Evolutionary conservation across 2,329 filamentous ascomycete genomes (phyloP), one percentile per base, ranked within the genome.

Genomic region (Alternaria brassicicola): DNA sequence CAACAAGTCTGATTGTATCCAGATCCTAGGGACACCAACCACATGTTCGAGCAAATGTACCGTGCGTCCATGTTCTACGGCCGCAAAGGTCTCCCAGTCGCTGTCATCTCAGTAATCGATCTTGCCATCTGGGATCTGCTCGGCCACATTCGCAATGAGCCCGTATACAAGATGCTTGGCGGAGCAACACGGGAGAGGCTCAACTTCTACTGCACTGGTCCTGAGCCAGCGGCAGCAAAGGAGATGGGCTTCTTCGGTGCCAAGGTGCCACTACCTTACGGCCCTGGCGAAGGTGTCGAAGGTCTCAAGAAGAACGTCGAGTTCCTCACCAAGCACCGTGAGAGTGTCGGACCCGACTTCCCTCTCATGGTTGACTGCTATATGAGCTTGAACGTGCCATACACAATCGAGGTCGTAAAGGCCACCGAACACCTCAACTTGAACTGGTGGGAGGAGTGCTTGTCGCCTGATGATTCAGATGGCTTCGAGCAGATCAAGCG

Each of bases 401-500:
- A 97, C 80, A 96, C 92, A 4, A 96, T 97, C 67, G 90, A 97
- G 78, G 84, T 97, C 23, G 93, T 91, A 60, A 91, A 93, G 79
- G 89, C 89, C 50, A 92, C 89, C 74, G 86, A 91, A 68, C 88
- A 93, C 67, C 85, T 97, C 66, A 86, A 94, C 78, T 93, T 97
- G 76, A 93, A 97, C 82, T 97, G 93, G 93, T 97, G 92, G 92
- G 93, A 97, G 81, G 93, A 97, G 82, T 96, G 92, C 65, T 82
- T 97, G 62, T 90, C 89, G 28, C 93, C 93, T 10, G 93, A 97
- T 78, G 93, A 97, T 81, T 92, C 90, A 46, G 93, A 97, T 70
- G 93, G 93, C 55, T 96, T 96, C 71, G 90, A 88, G 65, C 87
- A 92, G 75, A 88, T 97, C 80, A 97, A 97, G 84, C 88, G 89